Percentiles rank a stretch among this genome's conserved stretches.
Conservation (phyloP, 768 basidiomycete species). For the Pulveroboletus ravenelii region DNA sequence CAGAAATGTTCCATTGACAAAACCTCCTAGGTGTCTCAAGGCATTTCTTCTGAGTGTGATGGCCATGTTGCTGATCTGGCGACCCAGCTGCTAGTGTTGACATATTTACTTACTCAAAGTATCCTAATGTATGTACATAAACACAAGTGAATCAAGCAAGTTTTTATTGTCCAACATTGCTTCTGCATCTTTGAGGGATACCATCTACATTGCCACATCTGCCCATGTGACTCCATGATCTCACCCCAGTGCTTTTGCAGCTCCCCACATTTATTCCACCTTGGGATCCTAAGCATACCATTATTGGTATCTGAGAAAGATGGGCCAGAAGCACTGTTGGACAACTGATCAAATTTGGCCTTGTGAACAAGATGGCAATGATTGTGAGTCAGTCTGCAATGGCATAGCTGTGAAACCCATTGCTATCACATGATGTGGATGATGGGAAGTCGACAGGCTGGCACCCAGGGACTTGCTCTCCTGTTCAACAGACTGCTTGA, state of each 20-base stretch:
- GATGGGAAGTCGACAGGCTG: constrained; percentile 26
- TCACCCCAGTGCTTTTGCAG: constrained; percentile 10
- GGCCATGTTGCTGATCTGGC: constrained; percentile 27
- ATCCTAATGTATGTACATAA: no score
- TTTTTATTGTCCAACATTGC: no score
- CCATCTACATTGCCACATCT: no score
- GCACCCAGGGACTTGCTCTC: background rate
- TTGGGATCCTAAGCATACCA: constrained; percentile 43
- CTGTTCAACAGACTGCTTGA: background rate
- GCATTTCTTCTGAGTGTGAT: constrained; percentile 28
- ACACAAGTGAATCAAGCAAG: no score
- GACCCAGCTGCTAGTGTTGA: no score
- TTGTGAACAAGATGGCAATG: constrained; percentile 20
- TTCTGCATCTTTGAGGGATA: no score
- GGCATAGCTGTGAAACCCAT: background rate
- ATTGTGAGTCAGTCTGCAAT: constrained; percentile 14
- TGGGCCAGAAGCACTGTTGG: constrained; percentile 43
- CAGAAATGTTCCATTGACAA: constrained; percentile 31
- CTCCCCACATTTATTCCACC: constrained; percentile 25
- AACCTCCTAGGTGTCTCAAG: constrained; percentile 21
- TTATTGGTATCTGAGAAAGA: constrained; percentile 47
- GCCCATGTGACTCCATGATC: background rate
- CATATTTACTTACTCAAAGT: no score
- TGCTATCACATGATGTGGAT: constrained; percentile 3
- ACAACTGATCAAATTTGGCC: constrained; percentile 4